Base-by-base conservation (phyloP, 768 basidiomycete genomes). In the Lepiota brunneoincarnata region DNA sequence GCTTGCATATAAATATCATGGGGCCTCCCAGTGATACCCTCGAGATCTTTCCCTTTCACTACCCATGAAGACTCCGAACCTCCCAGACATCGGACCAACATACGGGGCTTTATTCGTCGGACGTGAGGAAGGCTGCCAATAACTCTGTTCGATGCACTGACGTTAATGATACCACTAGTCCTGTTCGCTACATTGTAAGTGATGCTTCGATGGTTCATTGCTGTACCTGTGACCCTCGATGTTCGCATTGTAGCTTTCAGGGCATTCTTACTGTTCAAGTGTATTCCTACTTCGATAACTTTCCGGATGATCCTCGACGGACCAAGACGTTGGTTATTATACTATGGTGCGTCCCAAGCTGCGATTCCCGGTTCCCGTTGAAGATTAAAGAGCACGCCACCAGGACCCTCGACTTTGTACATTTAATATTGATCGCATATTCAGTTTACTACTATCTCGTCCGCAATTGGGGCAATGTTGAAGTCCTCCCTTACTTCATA, bases 21-120 rank as follows among this genome's bases (percentile, higher is more conserved):
- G n/a, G 17, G 28, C 18, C 18, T 15, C 31, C 1, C 24, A 39
- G 12, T 1, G 40, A 14, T 9, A 20, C 15, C 31, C 21, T 35
- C n/a, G 20, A 20, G 40, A 20, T 21, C 50, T 24, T 43, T 43
- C 40, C 31, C 14, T 21, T n/a, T 39, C 20, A 21, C 48, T 20
- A 28, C 26, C 15, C 40, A 51, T 51, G 50, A 10, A 3, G 31
- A n/a, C 14, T 42, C 28, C 41, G 36, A 34, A 11, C 12, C 41
- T 17, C 24, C 17, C 17, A 18, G 34, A 56, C 49, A 34, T 63
- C 20, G 37, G 43, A 20, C 23, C 31, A 21, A 64, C 63, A 0
- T 64, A 59, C 43, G 63, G 63, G 15, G 63, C 61, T 3, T 49
- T 64, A 52, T 51, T 64, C 15, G 56, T 61, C n/a, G 62, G 62